A percentile compares a stretch with the other conserved stretches of the same genome.
These are phyloP conservation scores for Plasmodium vivax DNA, from an alignment of 169 alveolate genomes.

Conservation along the genomic window DNA sequence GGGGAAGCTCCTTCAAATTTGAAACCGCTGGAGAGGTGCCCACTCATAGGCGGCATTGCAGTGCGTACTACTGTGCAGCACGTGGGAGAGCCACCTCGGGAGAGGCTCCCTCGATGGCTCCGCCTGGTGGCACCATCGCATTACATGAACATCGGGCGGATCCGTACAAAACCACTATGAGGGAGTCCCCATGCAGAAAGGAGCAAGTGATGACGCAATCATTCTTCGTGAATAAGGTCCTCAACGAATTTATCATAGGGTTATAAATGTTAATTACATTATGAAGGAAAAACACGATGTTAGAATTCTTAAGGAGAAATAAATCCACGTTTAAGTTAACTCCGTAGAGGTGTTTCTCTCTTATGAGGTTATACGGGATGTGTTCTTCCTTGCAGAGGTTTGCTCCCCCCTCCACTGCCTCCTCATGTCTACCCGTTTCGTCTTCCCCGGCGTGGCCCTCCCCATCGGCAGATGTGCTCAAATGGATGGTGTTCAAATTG, in stretches of 20 bases:
- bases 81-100: neutral
- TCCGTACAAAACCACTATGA: slow-evolving; percentile 28
- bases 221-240: slow-evolving; percentile 10
- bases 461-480: neutral
- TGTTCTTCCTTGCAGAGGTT: neutral
- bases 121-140: neutral
- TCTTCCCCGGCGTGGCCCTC: neutral
- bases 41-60: neutral
- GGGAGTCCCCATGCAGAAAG: neutral
- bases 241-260: slow-evolving; percentile 43
- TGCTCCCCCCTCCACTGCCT: neutral
- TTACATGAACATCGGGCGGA: slow-evolving; percentile 43
- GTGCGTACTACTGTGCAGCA: neutral
- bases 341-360: slow-evolving; percentile 35
- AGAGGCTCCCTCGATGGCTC: neutral
- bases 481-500: slow-evolving; percentile 3
- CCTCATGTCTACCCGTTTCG: neutral
- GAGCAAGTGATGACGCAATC: slow-evolving; percentile 52
- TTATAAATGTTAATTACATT: slow-evolving; percentile 55
- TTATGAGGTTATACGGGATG: slow-evolving; percentile 25
- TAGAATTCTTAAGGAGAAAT: slow-evolving; percentile 27
- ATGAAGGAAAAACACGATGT: slow-evolving; percentile 46
- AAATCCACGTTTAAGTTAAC: slow-evolving; percentile 51
- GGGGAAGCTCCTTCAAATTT: neutral
- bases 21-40: neutral